Evolutionary conservation across 345 rosid genomes (phyloP), one percentile per base, ranked within the genome.

Genomic region (Rhodamnia rubescens): DNA sequence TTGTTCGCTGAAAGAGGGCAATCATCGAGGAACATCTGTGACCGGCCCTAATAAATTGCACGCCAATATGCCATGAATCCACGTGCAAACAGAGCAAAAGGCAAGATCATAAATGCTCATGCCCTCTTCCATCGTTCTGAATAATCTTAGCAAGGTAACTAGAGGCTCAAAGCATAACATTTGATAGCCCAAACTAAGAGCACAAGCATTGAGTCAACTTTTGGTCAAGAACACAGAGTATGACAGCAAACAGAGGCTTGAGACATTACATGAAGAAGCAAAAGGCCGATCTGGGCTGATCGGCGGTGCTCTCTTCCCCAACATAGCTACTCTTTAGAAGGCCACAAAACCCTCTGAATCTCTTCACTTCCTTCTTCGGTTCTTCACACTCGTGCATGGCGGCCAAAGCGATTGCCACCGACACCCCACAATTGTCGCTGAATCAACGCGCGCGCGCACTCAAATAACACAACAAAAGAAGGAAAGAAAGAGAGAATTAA

Each of bases 201-300:
- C 69, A 47, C 83, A 80, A 50, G 7, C 44, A 24, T 21, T 21
- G 59, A 18, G n/a, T 13, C 54, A 15, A 15, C 54, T 15, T 53
- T 15, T 61, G 42, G 5, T 29, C 32, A 15, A 61, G 74, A 29
- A 61, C 74, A 15, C 74, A 29, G 14, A 69, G 47, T 40, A 42
- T 18, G 80, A 21, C 36, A 36, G 47, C 47, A 36, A 69, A 27
- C 59, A 14, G 84, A 82, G 59, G 40, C 44, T 36, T 1, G 81
- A 88, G 85, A 90, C 84, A 26, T 85, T 93, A 96, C 99, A 93
- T 90, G 90, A 93, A 95, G 90, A 92, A 85, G 40, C 90, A 83
- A 74, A 96, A 95, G 27, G 98, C 90, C 44, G 99, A 96, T 92
- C 98, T 89, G 54, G 94, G 96, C 85, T 92, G 92, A 88, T 91